Percentiles rank a stretch among this genome's conserved stretches.
phyloP scores from a whole-genome alignment of 1,139 yeast species.

The Pichiaceae sp. region DNA sequence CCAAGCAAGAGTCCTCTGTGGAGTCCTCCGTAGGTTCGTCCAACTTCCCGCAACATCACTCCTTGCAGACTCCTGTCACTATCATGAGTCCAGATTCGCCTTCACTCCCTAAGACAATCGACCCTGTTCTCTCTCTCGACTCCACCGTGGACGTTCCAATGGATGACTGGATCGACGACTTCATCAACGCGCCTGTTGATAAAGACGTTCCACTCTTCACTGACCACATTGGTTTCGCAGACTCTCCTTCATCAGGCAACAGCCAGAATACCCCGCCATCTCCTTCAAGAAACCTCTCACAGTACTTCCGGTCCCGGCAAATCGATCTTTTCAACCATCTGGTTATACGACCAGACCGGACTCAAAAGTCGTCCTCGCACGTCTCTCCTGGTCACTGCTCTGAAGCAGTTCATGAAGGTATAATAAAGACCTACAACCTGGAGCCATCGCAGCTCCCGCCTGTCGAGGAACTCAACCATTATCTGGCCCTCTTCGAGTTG shows the following conservation, averaged over 20 bases:
- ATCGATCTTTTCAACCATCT: constrained; percentile 43
- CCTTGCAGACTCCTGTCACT: constrained; percentile 4
- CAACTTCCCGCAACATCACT: neutral
- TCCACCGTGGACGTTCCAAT: neutral
- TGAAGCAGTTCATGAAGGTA: constrained; percentile 43
- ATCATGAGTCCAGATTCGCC: neutral
- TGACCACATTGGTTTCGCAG: constrained; percentile 53
- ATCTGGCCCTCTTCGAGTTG: constrained; percentile 58
- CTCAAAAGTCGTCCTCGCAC: constrained; percentile 13
- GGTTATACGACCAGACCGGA: constrained; percentile 15
- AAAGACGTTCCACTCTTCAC: constrained; percentile 38
- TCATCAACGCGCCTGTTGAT: constrained; percentile 56
- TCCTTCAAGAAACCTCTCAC: constrained; percentile 11
- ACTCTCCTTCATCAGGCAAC: constrained; percentile 26
- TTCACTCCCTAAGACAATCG: neutral
- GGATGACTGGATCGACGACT: constrained; percentile 58
- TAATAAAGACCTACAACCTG: constrained; percentile 44
- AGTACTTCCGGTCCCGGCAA: constrained; percentile 31
- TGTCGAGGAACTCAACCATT: constrained; percentile 64
- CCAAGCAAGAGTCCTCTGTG: constrained; percentile 1
- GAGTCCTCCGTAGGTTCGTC: constrained; percentile 3
- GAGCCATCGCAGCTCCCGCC: constrained; percentile 59
- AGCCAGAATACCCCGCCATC: constrained; percentile 11
- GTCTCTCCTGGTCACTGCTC: constrained; percentile 30
- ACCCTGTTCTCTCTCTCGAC: neutral